phyloP scores from a whole-genome alignment of 2,329 filamentous ascomycete species.

The Fusarium sp. region DNA sequence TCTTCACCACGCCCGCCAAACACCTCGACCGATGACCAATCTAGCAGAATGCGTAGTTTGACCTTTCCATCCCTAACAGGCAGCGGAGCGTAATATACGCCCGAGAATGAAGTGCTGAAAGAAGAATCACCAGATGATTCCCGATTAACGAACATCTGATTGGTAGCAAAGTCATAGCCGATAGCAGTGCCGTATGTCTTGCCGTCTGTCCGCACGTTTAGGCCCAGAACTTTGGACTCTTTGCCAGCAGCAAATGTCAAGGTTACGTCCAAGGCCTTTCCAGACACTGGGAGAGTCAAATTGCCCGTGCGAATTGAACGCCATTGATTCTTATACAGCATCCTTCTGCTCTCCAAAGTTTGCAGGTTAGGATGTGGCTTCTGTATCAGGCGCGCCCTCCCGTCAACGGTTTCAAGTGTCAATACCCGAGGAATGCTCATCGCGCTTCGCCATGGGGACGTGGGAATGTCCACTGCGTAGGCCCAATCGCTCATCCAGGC shows the following conservation, averaged over 20 bases:
- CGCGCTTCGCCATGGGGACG: not conserved
- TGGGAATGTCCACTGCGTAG: not conserved
- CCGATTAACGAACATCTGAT: not conserved
- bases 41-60: not conserved
- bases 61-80: not conserved
- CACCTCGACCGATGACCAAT: not conserved
- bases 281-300: not conserved
- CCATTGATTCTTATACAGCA: not conserved
- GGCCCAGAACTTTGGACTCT: not conserved
- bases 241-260: not conserved
- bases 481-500: not conserved
- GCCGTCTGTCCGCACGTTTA: not conserved
- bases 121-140: not conserved
- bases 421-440: not conserved
- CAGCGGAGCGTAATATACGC: not conserved
- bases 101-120: not conserved
- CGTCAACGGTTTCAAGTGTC: not conserved
- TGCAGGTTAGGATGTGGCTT: not conserved
- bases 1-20: not conserved
- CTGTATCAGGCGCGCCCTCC: not conserved
- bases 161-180: not conserved
- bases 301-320: not conserved
- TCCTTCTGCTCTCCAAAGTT: not conserved
- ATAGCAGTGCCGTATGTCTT: not conserved
- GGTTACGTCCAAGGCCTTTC: not conserved